Conservation (phyloP, 768 basidiomycete genomes). For the Termitomyces sp. region DNA sequence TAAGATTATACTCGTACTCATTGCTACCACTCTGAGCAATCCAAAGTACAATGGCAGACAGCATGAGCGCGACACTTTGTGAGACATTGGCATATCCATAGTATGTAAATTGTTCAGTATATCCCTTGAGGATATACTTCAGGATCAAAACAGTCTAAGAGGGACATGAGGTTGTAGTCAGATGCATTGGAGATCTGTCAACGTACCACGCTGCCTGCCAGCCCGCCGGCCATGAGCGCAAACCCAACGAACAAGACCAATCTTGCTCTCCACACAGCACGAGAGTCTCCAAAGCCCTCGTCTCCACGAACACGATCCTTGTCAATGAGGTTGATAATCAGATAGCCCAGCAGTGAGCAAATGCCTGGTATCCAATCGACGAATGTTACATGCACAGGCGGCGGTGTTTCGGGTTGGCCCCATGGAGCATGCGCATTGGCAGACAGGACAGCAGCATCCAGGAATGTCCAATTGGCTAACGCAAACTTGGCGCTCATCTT, state of each 20-base stretch:
- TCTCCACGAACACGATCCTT: slow-evolving; percentile 83
- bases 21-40: slow-evolving; percentile 78
- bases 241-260: slow-evolving; percentile 93
- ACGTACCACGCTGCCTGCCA: slow-evolving; percentile 95
- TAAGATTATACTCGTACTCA: slow-evolving; percentile 93
- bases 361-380: slow-evolving; percentile 98
- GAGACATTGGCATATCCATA: slow-evolving; percentile 96
- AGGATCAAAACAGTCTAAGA: slow-evolving; percentile 79
- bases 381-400: slow-evolving; percentile 74
- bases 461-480: slow-evolving; percentile 90
- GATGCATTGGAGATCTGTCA: neutral
- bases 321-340: slow-evolving; percentile 92
- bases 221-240: slow-evolving; percentile 93
- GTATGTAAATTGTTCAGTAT: slow-evolving; percentile 73
- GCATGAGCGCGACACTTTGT: slow-evolving; percentile 83
- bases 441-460: slow-evolving; percentile 90
- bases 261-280: slow-evolving; percentile 88
- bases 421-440: slow-evolving; percentile 77
- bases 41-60: slow-evolving; percentile 87
- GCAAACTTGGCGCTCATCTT: slow-evolving; percentile 63
- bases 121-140: slow-evolving; percentile 79
- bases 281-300: slow-evolving; percentile 74
- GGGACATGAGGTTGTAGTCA: neutral
- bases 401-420: slow-evolving; percentile 58
- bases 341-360: slow-evolving; percentile 86